These are phyloP conservation scores for Chrysoporthe deuterocubensis DNA, from an alignment of 2,329 filamentous ascomycete species.

Conservation along the genomic window DNA sequence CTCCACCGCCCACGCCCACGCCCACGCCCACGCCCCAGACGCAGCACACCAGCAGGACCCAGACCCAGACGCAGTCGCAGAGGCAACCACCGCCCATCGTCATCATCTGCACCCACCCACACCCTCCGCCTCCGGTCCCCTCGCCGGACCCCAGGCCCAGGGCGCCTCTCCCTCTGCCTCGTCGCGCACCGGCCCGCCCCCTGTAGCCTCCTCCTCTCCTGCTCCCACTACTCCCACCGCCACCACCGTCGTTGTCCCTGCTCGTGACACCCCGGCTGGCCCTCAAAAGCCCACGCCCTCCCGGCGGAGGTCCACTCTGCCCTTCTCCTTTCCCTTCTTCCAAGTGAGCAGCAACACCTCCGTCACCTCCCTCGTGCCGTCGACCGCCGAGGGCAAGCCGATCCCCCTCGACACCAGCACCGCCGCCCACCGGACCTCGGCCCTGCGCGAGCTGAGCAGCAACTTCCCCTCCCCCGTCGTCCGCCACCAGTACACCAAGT, in stretches of 20 bases:
- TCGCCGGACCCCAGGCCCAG: slow-evolving; percentile 18
- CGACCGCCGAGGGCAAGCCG: slow-evolving; percentile 59
- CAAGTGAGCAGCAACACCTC: slow-evolving; percentile 52
- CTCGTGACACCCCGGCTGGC: slow-evolving; percentile 25
- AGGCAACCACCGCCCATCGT: slow-evolving; percentile 17
- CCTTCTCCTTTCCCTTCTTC: slow-evolving; percentile 54
- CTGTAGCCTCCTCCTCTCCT: slow-evolving; percentile 31
- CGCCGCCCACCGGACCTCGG: slow-evolving; percentile 60
- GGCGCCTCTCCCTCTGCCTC: slow-evolving; percentile 16
- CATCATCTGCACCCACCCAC: slow-evolving; percentile 26
- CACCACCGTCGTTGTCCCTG: slow-evolving; percentile 29
- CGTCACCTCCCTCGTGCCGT: slow-evolving; percentile 57
- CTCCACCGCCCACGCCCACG: slow-evolving; percentile 17
- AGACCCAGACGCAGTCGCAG: not conserved
- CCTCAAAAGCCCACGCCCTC: slow-evolving; percentile 31
- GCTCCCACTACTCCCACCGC: slow-evolving; percentile 25
- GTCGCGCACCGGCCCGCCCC: slow-evolving; percentile 21
- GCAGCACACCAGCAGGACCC: not conserved
- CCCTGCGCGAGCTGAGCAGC: slow-evolving; percentile 62
- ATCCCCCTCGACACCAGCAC: slow-evolving; percentile 61
- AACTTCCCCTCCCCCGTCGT: slow-evolving; percentile 53
- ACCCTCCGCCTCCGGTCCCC: slow-evolving; percentile 6
- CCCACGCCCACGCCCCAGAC: not conserved
- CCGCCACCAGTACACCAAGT: slow-evolving; percentile 60
- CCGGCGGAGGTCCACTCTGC: slow-evolving; percentile 42